A percentile compares a stretch with the other conserved stretches of the same genome.
phyloP scores from a whole-genome alignment of 1,284 basidiomycete species.

The Cryptococcus sp. region DNA sequence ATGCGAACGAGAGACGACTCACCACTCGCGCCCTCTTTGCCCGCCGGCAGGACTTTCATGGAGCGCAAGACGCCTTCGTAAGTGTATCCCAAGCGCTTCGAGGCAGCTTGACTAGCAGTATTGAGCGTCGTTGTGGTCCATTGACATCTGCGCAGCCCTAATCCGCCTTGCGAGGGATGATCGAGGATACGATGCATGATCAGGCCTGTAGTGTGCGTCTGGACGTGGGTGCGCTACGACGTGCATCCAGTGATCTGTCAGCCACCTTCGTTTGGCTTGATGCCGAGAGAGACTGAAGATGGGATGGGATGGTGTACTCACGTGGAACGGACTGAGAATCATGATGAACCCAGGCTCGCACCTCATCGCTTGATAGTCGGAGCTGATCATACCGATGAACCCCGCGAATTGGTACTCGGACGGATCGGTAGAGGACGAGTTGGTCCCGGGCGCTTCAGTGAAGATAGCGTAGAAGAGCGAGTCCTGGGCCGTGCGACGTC shows the following conservation, averaged over 20 bases:
- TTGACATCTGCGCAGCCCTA: conserved; percentile 44
- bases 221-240: conserved; percentile 41
- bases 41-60: conserved; percentile 31
- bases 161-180: conserved; percentile 33
- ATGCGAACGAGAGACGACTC: conserved; percentile 15
- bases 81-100: conserved; percentile 39
- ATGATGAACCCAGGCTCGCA: conserved; percentile 45
- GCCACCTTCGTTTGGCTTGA: too few species aligned
- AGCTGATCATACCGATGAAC: conserved; percentile 35
- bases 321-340: conserved; percentile 43
- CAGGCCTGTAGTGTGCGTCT: conserved; percentile 44
- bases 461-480: conserved; percentile 39
- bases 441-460: conserved; percentile 29
- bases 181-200: conserved; percentile 46
- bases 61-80: conserved; percentile 38
- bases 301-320: conserved; percentile 7
- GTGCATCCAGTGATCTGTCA: too few species aligned
- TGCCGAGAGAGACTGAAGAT: neutral
- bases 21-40: conserved; percentile 38
- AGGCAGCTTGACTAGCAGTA: conserved; percentile 27
- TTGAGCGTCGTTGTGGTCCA: conserved; percentile 47
- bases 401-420: conserved; percentile 45
- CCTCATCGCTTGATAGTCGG: conserved; percentile 30
- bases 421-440: conserved; percentile 16
- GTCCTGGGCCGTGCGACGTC: conserved; percentile 11